phyloP scores from a whole-genome alignment of 148 eudicot genomes.

The Limonium bicolor region DNA sequence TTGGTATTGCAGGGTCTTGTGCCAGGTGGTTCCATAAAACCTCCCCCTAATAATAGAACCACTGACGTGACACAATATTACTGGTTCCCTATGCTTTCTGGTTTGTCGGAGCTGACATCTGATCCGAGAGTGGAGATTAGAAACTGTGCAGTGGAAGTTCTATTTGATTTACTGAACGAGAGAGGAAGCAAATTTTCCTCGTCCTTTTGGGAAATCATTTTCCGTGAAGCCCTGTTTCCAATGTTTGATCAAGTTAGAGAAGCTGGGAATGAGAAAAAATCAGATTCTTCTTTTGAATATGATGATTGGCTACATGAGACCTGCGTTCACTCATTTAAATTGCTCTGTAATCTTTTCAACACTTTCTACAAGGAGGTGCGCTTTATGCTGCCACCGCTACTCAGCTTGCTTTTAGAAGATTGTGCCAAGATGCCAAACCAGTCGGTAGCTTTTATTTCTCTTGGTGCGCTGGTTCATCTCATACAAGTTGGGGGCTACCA shows the following conservation, averaged over 20 bases:
- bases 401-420: slow-evolving; percentile 82
- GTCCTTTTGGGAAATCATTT: slow-evolving; percentile 88
- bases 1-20: too few relatives aligned
- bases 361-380: slow-evolving; percentile 97
- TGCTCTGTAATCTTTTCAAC: slow-evolving; percentile 94
- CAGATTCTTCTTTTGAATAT: slow-evolving; percentile 30
- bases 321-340: slow-evolving; percentile 84
- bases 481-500: slow-evolving; percentile 99
- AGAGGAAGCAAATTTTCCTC: slow-evolving; percentile 93
- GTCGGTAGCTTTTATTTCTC: slow-evolving; percentile 82
- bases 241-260: slow-evolving; percentile 92
- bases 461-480: slow-evolving; percentile 95
- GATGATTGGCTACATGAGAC: slow-evolving; percentile 92
- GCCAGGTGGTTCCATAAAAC: too few relatives aligned
- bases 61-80: slow-evolving; percentile 91
- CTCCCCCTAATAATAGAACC: too few relatives aligned
- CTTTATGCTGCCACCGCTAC: slow-evolving; percentile 90
- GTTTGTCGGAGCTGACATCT: slow-evolving; percentile 91
- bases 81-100: slow-evolving; percentile 99
- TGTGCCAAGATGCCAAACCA: slow-evolving; percentile 95
- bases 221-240: slow-evolving; percentile 86
- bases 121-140: slow-evolving; percentile 88
- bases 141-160: slow-evolving; percentile 93
- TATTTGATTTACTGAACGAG: slow-evolving; percentile 90
- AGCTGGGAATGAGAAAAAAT: slow-evolving; percentile 57